Percentiles rank a stretch among this genome's conserved stretches.
Conservation (phyloP, 2,329 filamentous ascomycete species). For the Penicillium sp. region DNA sequence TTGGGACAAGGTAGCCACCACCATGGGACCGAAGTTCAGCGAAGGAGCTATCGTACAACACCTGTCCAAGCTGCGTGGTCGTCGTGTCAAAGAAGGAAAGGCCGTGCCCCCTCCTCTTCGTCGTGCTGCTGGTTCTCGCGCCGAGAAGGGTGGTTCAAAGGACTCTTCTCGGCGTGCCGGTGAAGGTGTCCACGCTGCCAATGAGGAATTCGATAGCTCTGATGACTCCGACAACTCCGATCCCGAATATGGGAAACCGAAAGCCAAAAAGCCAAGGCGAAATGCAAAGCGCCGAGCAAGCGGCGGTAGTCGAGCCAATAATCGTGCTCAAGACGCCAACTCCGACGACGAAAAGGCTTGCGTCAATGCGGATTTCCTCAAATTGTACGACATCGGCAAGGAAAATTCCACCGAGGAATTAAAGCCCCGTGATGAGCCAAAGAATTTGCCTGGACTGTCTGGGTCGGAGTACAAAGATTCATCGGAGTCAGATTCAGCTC, state of each 20-base stretch:
- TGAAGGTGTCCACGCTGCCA: not conserved
- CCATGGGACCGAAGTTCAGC: constrained; percentile 46
- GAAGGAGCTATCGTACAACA: constrained; percentile 54
- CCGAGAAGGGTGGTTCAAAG: not conserved
- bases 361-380: not conserved
- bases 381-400: not conserved
- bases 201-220: not conserved
- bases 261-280: too few relatives aligned
- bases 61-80: constrained; percentile 48
- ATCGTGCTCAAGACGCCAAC: not conserved
- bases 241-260: not conserved
- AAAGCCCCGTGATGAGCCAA: too few relatives aligned
- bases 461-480: not conserved
- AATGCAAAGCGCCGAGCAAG: not conserved
- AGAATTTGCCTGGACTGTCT: too few relatives aligned
- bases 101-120: constrained; percentile 46
- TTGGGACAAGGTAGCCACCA: constrained; percentile 44
- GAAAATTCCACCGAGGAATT: too few relatives aligned
- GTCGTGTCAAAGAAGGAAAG: constrained; percentile 37
- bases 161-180: not conserved
- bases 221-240: not conserved
- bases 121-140: constrained; percentile 24
- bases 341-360: not conserved
- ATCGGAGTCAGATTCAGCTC: not conserved
- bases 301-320: not conserved